Percentiles rank a stretch among this genome's conserved stretches.
These are phyloP conservation scores for Zymoseptoria pseudotritici DNA, from an alignment of 2,329 filamentous ascomycete species.

Conservation along the genomic window DNA sequence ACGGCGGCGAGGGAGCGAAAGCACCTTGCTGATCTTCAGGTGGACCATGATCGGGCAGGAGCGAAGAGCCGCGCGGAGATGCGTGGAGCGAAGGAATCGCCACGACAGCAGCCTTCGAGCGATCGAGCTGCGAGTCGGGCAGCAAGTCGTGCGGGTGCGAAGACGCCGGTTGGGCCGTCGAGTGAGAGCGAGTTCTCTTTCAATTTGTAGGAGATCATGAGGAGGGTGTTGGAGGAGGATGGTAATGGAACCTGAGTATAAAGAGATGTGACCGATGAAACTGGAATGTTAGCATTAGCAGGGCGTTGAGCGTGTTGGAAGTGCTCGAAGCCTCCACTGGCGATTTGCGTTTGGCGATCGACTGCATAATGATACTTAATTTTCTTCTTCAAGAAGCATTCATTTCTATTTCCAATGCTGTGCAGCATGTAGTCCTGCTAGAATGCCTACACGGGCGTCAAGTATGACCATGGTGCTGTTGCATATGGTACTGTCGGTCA, in stretches of 20 bases:
- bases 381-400: too few relatives aligned
- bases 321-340: too few relatives aligned
- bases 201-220: slow-evolving; percentile 5
- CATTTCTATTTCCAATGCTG: too few relatives aligned
- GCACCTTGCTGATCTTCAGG: slow-evolving; percentile 17
- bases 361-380: too few relatives aligned
- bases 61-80: slow-evolving; percentile 10
- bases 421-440: too few relatives aligned
- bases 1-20: slow-evolving; percentile 11
- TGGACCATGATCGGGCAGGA: slow-evolving; percentile 7
- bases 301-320: too few relatives aligned
- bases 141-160: not conserved
- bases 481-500: too few relatives aligned
- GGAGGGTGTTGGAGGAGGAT: not conserved
- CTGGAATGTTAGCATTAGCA: too few relatives aligned
- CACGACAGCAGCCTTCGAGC: slow-evolving; percentile 2
- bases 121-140: slow-evolving; percentile 5
- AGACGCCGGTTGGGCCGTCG: not conserved
- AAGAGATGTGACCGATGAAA: too few relatives aligned
- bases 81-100: slow-evolving; percentile 2
- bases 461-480: too few relatives aligned
- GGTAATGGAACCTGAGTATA: not conserved
- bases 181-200: slow-evolving; percentile 20
- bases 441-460: too few relatives aligned
- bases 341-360: too few relatives aligned